phyloP scores from a whole-genome alignment of 108 stramenopile genomes.

The Discostella pseudostelligera region DNA sequence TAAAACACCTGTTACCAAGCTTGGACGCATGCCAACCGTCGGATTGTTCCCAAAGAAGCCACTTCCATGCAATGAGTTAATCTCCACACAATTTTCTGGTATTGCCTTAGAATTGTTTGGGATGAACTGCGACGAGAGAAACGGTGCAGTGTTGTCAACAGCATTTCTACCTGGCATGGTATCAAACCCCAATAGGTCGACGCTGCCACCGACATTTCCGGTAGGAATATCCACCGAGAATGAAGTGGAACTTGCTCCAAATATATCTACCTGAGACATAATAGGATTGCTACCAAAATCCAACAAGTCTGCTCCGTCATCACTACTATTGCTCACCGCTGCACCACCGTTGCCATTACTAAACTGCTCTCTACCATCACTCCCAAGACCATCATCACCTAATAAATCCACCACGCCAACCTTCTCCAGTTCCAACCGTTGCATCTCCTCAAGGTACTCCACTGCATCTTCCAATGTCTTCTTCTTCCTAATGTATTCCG shows the following conservation, averaged over 20 bases:
- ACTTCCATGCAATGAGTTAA: not conserved
- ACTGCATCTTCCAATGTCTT: slow-evolving; percentile 37
- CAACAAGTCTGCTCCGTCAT: slow-evolving; percentile 25
- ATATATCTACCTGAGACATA: not conserved
- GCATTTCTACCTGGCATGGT: not conserved
- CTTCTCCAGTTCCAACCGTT: slow-evolving; percentile 22
- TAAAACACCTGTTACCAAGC: slow-evolving; percentile 33
- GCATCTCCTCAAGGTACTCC: slow-evolving; percentile 50
- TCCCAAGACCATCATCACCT: slow-evolving; percentile 13
- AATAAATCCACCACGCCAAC: slow-evolving; percentile 28
- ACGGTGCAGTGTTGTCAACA: not conserved
- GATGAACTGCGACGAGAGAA: slow-evolving; percentile 2
- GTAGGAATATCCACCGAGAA: not conserved
- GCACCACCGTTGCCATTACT: not conserved
- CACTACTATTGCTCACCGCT: not conserved
- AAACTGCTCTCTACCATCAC: not conserved
- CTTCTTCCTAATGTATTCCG: slow-evolving; percentile 34
- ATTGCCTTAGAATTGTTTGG: not conserved
- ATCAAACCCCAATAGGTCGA: slow-evolving; percentile 33
- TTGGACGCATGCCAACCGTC: slow-evolving; percentile 14
- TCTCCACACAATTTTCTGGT: slow-evolving; percentile 3
- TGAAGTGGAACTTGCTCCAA: slow-evolving; percentile 5
- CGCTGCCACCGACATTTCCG: not conserved
- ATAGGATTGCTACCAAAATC: slow-evolving; percentile 8
- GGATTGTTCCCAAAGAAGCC: not conserved